Evolutionary conservation across 805 yeast genomes (phyloP), one percentile per base, ranked within the genome.

Genomic region (Brettanomyces anomalus): DNA sequence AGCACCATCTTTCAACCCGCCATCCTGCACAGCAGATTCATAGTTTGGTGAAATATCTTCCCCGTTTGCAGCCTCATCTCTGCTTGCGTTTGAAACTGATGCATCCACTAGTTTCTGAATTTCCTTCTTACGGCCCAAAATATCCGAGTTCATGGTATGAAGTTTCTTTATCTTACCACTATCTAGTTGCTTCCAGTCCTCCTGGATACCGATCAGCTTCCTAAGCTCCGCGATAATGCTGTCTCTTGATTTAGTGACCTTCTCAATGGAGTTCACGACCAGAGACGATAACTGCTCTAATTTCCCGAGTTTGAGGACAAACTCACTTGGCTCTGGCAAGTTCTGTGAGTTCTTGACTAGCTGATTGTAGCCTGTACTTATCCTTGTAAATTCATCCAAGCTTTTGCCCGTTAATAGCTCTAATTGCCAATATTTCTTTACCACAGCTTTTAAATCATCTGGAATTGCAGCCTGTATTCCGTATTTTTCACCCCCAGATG

Each of bases 181-280:
- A 36, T 58, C 57, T n/a, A 57, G 43, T 19, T 53, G 43, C 6
- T 56, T 44, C 60, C 64, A 57, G 19, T 62, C 65, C 36, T 56
- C 52, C 38, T 63, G 62, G 3, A 55, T 51, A 6, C 49, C 46
- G 2, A 61, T 47, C 19, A 64, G 43, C 18, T 53, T 55, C 14
- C 55, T 49, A 26, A 65, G 47, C 18, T 56, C 60, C 5, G 36
- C 21, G 3, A 60, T 46, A 3, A 61, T 44, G 11, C 46, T 49
- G 7, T 47, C 42, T 35, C 67, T 52, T 14, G 24, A 15, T 5
- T 19, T 20, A 11, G 13, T 24, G 13, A 37, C n/a, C 13, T 34
- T 32, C 5, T 21, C 33, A 8, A 40, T 40, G 11, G 33, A 14
- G 15, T 8, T 19, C 33, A 13, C 21, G 5, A 40, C 5, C 21